These are phyloP conservation scores for Ustulina deusta DNA, from an alignment of 2,329 filamentous ascomycete genomes.

Conservation along the genomic window DNA sequence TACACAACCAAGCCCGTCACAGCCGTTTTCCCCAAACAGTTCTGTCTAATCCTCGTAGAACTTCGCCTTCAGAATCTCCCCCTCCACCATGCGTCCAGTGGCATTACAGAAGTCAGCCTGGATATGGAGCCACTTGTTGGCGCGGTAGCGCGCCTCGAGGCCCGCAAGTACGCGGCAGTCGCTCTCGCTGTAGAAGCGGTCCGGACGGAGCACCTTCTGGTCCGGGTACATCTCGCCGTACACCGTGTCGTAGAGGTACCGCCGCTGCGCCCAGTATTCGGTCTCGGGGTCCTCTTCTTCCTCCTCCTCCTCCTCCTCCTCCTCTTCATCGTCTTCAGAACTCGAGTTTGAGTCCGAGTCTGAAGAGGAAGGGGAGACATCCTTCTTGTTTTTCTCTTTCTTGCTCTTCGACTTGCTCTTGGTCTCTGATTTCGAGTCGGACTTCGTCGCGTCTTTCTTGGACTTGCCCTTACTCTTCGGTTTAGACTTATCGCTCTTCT, in stretches of 20 bases:
- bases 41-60: conserved; percentile 37
- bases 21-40: neutral
- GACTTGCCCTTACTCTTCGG: conserved; percentile 14
- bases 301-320: conserved; percentile 3
- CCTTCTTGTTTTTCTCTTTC: conserved; percentile 23
- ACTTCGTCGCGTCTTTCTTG: neutral
- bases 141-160: conserved; percentile 47
- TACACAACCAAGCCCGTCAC: neutral
- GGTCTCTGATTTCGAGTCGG: neutral
- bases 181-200: conserved; percentile 42
- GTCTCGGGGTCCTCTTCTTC: conserved; percentile 10
- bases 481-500: neutral
- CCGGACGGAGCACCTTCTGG: conserved; percentile 37
- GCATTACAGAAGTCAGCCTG: conserved; percentile 49
- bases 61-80: conserved; percentile 45
- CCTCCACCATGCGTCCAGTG: conserved; percentile 45
- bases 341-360: conserved; percentile 10
- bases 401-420: conserved; percentile 5
- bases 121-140: conserved; percentile 45
- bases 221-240: conserved; percentile 38
- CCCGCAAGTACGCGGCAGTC: conserved; percentile 46
- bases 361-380: neutral
- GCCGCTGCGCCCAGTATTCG: conserved; percentile 35
- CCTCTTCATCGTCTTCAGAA: conserved; percentile 7
- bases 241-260: conserved; percentile 37